phyloP scores from a whole-genome alignment of 208 protist genomes.

The Trypanosoma theileri region DNA sequence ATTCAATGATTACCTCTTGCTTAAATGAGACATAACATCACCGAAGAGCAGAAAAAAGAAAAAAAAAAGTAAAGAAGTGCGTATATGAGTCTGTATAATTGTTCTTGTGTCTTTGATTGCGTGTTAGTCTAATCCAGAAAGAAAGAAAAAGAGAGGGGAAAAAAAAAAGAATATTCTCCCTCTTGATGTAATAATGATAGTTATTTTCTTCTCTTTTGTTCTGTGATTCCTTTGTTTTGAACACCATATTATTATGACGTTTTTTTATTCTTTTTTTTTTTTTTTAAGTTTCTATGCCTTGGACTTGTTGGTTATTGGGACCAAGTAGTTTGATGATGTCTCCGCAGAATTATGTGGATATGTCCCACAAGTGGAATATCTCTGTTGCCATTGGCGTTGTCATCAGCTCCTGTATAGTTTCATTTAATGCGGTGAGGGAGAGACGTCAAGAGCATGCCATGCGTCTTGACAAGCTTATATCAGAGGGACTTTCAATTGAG shows the following conservation, averaged over 20 bases:
- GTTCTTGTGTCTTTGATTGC: constrained; percentile 10
- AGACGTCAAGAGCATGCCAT: background rate
- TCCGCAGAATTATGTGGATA: background rate
- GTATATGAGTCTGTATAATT: constrained; percentile 9
- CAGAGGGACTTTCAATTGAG: no score
- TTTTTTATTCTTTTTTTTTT: constrained; percentile 1
- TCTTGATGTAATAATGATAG: constrained; percentile 3
- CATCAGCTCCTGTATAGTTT: background rate
- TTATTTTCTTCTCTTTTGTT: background rate
- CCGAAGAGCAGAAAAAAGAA: background rate
- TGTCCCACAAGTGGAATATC: background rate
- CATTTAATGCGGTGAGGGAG: background rate
- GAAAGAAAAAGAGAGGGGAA: no score
- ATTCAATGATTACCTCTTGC: constrained; percentile 26
- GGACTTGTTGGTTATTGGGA: background rate
- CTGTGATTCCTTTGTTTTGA: background rate
- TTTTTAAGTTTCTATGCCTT: constrained; percentile 7
- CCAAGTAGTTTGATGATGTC: constrained; percentile 4
- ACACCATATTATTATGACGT: background rate
- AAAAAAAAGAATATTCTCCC: constrained; percentile 17
- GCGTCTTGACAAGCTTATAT: background rate
- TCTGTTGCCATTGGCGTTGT: constrained; percentile 5
- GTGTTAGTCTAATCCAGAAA: constrained; percentile 11
- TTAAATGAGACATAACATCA: constrained; percentile 9
- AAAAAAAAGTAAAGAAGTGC: background rate